Conservation (phyloP, 176 grass and related monocot species). For the maize (Zea mays) region Zm-B73-REFERENCE-NAM-5.0 NC_050099.1:212955501-212956000, state of each 20-base stretch:
- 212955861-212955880: neutral
- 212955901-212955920: constrained; percentile 39
- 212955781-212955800: neutral
- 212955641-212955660: neutral
- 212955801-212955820: neutral
- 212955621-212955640: neutral
- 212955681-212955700: constrained; percentile 14
- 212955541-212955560: constrained; percentile 62
- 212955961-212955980: neutral
- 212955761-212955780: constrained; percentile 13
- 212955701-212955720: constrained; percentile 26
- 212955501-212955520: constrained; percentile 9
- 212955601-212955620: neutral
- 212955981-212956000: constrained; percentile 5
- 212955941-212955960: constrained; percentile 90
- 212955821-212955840: neutral
- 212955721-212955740: constrained; percentile 60
- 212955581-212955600: constrained; percentile 26
- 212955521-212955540: constrained; percentile 63
- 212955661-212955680: neutral
- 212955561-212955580: constrained; percentile 46
- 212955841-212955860: neutral
- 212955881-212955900: neutral
- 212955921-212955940: constrained; percentile 69
- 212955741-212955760: constrained; percentile 50